Percentiles rank a stretch among this genome's conserved stretches.
These are phyloP conservation scores for Penicillium canescens DNA, from an alignment of 495 filamentous ascomycete genomes.

Conservation along the genomic window DNA sequence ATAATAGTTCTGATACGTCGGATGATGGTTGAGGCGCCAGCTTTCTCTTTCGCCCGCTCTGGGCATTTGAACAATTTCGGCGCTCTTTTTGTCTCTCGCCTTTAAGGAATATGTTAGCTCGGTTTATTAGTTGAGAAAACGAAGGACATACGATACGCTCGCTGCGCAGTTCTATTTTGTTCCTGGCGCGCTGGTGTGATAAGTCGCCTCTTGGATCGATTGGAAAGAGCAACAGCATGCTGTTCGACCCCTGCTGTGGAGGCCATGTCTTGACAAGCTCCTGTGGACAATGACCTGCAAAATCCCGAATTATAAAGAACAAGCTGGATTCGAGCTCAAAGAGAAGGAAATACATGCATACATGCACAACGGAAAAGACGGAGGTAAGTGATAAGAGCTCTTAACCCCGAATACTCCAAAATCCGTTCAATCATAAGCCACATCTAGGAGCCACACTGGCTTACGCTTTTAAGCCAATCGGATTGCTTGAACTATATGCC, in stretches of 20 bases:
- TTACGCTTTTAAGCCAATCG: constrained; percentile 22
- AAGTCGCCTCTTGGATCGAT: constrained; percentile 28
- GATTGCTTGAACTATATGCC: constrained; percentile 4
- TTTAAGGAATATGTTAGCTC: not conserved
- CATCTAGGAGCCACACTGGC: constrained; percentile 16
- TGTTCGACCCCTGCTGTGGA: not conserved
- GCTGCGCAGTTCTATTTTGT: constrained; percentile 43
- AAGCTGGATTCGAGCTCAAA: not conserved
- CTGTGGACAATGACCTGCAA: not conserved
- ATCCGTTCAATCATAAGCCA: constrained; percentile 2
- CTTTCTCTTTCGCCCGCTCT: constrained; percentile 1
- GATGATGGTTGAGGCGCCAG: constrained; percentile 8
- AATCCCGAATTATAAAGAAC: not conserved
- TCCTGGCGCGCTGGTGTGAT: constrained; percentile 41
- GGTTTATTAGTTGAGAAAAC: not conserved
- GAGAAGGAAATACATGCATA: not conserved
- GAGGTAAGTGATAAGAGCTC: not conserved
- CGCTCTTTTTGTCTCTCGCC: constrained; percentile 17
- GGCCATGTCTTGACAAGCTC: not conserved
- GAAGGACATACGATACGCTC: constrained; percentile 34
- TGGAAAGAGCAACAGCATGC: not conserved
- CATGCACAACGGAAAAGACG: not conserved
- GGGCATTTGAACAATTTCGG: constrained; percentile 4
- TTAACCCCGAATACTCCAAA: not conserved
- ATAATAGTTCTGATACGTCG: not conserved